Percentiles rank a stretch among this genome's conserved stretches.
These are phyloP conservation scores for Fagopyrum tataricum DNA, from an alignment of 148 eudicot species.

Conservation along the genomic window DNA sequence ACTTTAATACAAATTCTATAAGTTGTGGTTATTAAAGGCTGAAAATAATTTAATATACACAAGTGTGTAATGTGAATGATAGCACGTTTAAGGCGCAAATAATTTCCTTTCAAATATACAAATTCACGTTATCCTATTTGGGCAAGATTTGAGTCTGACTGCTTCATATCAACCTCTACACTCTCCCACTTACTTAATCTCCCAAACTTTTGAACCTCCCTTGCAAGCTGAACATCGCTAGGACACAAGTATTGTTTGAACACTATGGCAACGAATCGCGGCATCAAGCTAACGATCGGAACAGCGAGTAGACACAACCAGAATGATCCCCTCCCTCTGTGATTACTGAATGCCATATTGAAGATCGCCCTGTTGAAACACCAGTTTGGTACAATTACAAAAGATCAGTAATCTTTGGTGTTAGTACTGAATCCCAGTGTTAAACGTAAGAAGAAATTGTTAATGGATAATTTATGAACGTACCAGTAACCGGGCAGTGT, in stretches of 20 bases:
- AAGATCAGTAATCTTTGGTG: background rate
- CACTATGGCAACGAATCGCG: conserved; percentile 60
- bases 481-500: conserved; percentile 80
- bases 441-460: background rate
- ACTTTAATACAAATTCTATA: too few relatives aligned
- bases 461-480: too few relatives aligned
- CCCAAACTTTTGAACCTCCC: conserved; percentile 76
- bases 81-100: too few relatives aligned
- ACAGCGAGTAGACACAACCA: conserved; percentile 76
- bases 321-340: conserved; percentile 23
- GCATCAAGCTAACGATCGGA: conserved; percentile 50
- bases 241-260: conserved; percentile 48
- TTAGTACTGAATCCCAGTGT: too few relatives aligned
- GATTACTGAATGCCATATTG: conserved; percentile 22
- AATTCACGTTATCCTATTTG: background rate
- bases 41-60: too few relatives aligned
- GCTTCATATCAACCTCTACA: conserved; percentile 64
- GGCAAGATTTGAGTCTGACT: conserved; percentile 20
- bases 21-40: too few relatives aligned
- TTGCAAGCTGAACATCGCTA: conserved; percentile 67
- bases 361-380: conserved; percentile 66
- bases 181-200: conserved; percentile 28
- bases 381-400: background rate
- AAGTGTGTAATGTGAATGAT: too few relatives aligned
- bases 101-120: background rate